Evolutionary conservation across 1,139 yeast species (phyloP).

Genomic region (Yamadazyma taylorii): DNA sequence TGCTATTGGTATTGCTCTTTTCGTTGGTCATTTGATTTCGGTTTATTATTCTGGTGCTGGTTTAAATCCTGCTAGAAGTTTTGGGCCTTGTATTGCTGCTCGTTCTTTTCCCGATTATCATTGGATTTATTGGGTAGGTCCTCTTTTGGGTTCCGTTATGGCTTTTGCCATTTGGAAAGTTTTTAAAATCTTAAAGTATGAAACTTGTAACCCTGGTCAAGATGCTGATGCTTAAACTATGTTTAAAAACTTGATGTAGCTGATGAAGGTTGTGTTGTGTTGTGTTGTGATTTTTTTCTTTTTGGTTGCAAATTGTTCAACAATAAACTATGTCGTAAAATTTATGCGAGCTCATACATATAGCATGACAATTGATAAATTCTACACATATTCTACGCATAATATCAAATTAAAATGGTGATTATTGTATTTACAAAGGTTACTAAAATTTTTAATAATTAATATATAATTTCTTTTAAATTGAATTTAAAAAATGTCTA

Average conservation of each 20-base stretch:
- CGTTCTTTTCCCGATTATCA: conserved; percentile 74
- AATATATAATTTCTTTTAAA: background rate
- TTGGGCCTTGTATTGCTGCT: conserved; percentile 81
- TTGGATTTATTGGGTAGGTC: conserved; percentile 95
- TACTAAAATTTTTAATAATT: background rate
- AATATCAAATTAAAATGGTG: background rate
- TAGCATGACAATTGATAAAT: no score
- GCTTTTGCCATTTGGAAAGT: conserved; percentile 70
- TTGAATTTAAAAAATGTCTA: conserved; percentile 13
- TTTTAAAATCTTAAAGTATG: conserved; percentile 66
- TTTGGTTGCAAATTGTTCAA: background rate
- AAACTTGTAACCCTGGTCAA: conserved; percentile 73
- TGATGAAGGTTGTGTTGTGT: no score
- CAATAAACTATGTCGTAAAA: background rate
- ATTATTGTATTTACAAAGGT: background rate
- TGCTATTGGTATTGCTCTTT: conserved; percentile 78
- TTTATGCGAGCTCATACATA: no score
- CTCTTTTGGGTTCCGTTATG: conserved; percentile 65
- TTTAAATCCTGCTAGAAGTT: conserved; percentile 85
- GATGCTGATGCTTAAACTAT: conserved; percentile 42
- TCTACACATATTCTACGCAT: background rate
- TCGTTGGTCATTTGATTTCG: conserved; percentile 79
- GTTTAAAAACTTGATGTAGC: no score
- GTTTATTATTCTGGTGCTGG: conserved; percentile 92
- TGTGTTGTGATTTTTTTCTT: no score